These are phyloP conservation scores for Lichtheimia hyalospora DNA, from an alignment of 371 early-diverging fungal species.

Conservation along the genomic window DNA sequence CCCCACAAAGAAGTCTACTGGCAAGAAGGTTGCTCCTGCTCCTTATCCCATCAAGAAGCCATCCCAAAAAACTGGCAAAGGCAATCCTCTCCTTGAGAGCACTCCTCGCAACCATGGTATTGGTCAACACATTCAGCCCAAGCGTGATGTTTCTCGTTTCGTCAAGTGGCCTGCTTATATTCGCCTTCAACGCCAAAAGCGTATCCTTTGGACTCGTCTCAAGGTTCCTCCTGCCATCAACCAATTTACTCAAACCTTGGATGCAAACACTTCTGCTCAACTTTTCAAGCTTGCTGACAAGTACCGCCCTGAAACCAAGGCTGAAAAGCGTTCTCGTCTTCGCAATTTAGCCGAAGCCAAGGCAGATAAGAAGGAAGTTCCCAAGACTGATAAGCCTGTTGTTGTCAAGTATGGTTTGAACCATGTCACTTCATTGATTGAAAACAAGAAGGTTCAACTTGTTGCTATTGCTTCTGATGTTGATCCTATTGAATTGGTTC, in stretches of 20 bases:
- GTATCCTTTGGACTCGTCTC: conserved; percentile 95
- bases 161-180: conserved; percentile 98
- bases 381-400: conserved; percentile 92
- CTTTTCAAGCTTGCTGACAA: conserved; percentile 96
- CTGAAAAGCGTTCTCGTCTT: conserved; percentile 96
- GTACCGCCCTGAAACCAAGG: conserved; percentile 98
- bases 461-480: conserved; percentile 99
- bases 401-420: conserved; percentile 99
- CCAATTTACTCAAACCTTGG: conserved; percentile 98
- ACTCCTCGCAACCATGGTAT: conserved; percentile 90
- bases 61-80: conserved; percentile 59
- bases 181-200: conserved; percentile 96
- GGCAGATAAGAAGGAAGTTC: conserved; percentile 87
- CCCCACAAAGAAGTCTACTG: conserved; percentile 56
- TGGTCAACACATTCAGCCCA: conserved; percentile 95
- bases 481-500: conserved; percentile 98
- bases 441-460: conserved; percentile 98
- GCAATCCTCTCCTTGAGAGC: conserved; percentile 93
- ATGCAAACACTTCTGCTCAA: conserved; percentile 97
- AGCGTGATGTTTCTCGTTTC: conserved; percentile 94
- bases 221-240: conserved; percentile 99
- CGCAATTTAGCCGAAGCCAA: conserved; percentile 77
- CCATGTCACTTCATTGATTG: conserved; percentile 98
- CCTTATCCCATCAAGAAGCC: conserved; percentile 78
- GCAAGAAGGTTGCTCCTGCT: conserved; percentile 93